A percentile compares a stretch with the other conserved stretches of the same genome.
These are phyloP conservation scores for Penicillium sp. DNA, from an alignment of 2,329 filamentous ascomycete species.

Conservation along the genomic window DNA sequence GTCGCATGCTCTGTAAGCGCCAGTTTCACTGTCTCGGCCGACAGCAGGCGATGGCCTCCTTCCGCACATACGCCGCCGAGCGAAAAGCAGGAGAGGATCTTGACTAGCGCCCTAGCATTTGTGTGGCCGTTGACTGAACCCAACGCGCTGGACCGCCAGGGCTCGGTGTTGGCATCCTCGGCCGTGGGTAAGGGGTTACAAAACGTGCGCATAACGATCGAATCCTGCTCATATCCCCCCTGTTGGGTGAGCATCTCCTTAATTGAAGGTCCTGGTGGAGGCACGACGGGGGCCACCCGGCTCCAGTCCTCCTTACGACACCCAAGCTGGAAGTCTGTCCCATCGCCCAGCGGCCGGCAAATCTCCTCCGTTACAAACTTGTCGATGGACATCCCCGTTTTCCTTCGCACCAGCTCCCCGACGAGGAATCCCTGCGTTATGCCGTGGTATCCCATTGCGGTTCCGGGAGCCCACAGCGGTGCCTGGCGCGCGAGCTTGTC, in stretches of 20 bases:
- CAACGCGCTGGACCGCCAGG: background rate
- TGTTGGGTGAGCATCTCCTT: background rate
- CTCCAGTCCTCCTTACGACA: background rate
- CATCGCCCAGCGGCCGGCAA: background rate
- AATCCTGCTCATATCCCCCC: background rate
- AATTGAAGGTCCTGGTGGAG: background rate
- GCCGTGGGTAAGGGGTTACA: background rate
- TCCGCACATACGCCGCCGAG: background rate
- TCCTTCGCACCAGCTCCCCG: background rate
- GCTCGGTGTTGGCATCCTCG: background rate
- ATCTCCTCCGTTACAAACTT: background rate
- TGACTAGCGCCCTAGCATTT: background rate
- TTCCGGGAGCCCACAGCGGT: background rate
- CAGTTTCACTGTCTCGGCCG: background rate
- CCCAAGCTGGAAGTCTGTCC: background rate
- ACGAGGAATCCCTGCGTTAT: background rate
- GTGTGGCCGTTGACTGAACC: background rate
- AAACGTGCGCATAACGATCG: background rate
- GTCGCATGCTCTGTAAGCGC: background rate
- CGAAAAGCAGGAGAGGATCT: background rate
- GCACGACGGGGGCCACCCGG: background rate
- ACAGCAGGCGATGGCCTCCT: background rate
- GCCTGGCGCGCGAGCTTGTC: background rate
- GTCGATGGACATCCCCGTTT: background rate
- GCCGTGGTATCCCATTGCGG: background rate